Evolutionary conservation across 495 filamentous ascomycete genomes (phyloP), one percentile per base, ranked within the genome.

Genomic region (Penicillium soppii): DNA sequence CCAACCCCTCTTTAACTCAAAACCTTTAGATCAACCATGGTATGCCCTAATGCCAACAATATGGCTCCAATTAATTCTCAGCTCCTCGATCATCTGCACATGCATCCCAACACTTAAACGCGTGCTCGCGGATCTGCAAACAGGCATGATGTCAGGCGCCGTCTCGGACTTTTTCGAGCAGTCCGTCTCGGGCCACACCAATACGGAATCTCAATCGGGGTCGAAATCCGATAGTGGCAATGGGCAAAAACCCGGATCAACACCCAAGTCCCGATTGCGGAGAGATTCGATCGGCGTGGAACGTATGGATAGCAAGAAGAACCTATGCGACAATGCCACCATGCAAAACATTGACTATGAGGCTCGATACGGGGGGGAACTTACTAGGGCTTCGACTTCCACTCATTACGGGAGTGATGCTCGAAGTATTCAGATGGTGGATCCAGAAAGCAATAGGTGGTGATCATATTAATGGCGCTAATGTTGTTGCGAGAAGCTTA

Each of bases 31-130:
- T 23, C 22, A 21, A 27, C 29, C 39, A 10, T 58, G 50, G 45
- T 23, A 53, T 13, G 26, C 33, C 4, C 37, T 58, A 1, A 58
- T 58, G 50, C 55, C 55, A 12, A 21, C 44, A 5, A 54, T 58
- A 15, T 58, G 55, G 55, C 41, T 58, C 4, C 55, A 58, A 23
- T 26, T 58, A 7, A 29, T 53, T 7, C 44, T 49, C 19, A 54
- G 55, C 26, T 22, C 50, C 0, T 58, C 55, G 2, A 54, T 54
- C 16, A n/a, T 58, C 4, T 58, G 50, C 22, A 52, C 53, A 13
- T 56, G 53, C 33, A 50, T 58, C 16, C 55, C 55, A 12, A 58
- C 50, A 2, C 27, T 58, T 5, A 58, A 58, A 20, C 50, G 50
- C 3, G 50, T 54, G 4, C 26, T 58, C 1, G 45, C 44, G 2